Evolutionary conservation across 2,329 filamentous ascomycete genomes (phyloP).

Genomic region (Diplodia corticola): DNA sequence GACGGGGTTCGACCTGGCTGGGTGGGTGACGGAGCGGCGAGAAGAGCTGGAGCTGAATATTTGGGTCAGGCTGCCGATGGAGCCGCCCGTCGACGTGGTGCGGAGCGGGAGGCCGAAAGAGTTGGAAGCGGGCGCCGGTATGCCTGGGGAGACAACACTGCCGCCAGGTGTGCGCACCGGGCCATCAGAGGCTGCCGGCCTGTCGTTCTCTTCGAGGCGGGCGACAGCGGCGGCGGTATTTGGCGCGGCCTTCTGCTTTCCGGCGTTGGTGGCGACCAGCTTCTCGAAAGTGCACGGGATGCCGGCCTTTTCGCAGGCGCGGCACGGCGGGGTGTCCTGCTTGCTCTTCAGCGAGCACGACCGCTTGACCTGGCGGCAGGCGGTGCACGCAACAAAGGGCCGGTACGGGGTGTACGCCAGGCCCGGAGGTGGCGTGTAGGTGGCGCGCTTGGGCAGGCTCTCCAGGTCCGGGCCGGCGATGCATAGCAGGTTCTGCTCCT

Average conservation of each 20-base stretch:
- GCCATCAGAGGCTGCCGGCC: background rate
- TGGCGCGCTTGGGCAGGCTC: background rate
- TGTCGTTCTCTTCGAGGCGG: background rate
- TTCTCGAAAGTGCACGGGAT: conserved; percentile 37
- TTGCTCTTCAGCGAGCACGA: conserved; percentile 36
- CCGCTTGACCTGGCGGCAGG: conserved; percentile 33
- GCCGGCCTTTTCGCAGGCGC: conserved; percentile 31
- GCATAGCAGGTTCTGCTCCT: background rate
- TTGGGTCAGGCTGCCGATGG: background rate
- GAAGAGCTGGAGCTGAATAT: background rate
- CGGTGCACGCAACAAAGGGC: conserved; percentile 28
- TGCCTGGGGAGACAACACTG: background rate
- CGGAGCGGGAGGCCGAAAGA: background rate
- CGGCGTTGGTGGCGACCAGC: conserved; percentile 1
- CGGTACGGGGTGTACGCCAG: background rate
- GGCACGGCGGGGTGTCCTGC: conserved; percentile 36
- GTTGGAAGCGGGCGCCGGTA: background rate
- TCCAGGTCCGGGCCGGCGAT: background rate
- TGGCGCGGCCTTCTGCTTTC: background rate
- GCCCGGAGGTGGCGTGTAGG: conserved; percentile 15
- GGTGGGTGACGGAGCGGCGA: background rate
- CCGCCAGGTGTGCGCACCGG: too few species aligned
- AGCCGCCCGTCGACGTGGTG: background rate
- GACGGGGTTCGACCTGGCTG: background rate
- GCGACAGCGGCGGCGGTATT: too few species aligned